Evolutionary conservation across 1,139 yeast species (phyloP), one percentile per base, ranked within the genome.

Genomic region (Diutina rugosa): DNA sequence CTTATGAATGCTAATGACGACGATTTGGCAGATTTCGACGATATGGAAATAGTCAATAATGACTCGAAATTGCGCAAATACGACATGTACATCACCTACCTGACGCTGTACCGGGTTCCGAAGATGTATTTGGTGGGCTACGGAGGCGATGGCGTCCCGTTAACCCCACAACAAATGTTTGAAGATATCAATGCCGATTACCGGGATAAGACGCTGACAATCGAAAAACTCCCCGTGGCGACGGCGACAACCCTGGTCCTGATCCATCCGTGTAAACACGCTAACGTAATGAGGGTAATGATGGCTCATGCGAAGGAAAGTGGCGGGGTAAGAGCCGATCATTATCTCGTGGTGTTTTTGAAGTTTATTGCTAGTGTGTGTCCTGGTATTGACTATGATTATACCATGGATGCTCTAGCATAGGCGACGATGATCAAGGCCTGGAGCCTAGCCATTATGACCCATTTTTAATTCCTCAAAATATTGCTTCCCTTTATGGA

Each of bases 281-380:
- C 98, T 4, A 83, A 87, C 51, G 99, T 93, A 26, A 93, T 93
- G 99, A 84, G 84, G 63, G 87, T 90, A 48, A 74, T 93, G 60
- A 82, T 93, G 79, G 87, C 84, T 69, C 80, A 70, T 64, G 75
- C 66, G 41, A 51, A 70, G 59, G 67, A 71, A 44, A 41, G 29
- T 38, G 56, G 14, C 21, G 52, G 52, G 9, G 77, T 93, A 12
- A 77, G 97, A 54, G 97, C 87, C 1, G 99, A 93, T 68, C 97
- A 90, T 65, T 93, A 93, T 67, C 73, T 93, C 63, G 78, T 93
- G 48, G 86, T 91, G 12, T 93, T 93, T 67, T 77, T 93, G 64
- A 95, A 95, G 70, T 93, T 93, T 65, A 91, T 93, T 57, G 89
- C 98, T 14, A 89, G 97, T 72, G 98, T 95, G 14, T 91, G 96